Base-by-base conservation (phyloP, 306 rosid genomes). In the Vigna unguiculata region DNA sequence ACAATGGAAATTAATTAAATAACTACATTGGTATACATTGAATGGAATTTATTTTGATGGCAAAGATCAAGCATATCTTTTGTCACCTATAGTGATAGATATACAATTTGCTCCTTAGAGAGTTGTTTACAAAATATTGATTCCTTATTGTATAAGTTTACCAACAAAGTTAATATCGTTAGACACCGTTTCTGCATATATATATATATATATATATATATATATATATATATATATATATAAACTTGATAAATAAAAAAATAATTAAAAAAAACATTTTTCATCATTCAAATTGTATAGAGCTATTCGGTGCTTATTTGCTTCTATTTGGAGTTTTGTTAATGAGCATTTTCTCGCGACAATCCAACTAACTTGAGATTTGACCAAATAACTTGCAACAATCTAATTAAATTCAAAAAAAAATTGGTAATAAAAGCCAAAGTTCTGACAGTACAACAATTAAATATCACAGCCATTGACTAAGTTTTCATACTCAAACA, bases 391-490 rank as follows among this genome's bases (percentile, higher is more conserved):
- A 46, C 46, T 76, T 17, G 55, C 30, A 60, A 40, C 30, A 63
- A 25, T 71, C 66, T 57, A 24, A 46, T 72, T 32, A 70, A 70
- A 55, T 36, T 4, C 36, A 66, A 55, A 55, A 10, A 24, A 6
- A n/a, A 61, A 65, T 47, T 14, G 40, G 67, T 57, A 60, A 61
- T 52, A 62, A 69, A 72, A 30, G 49, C 8, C n/a, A 72, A 19
- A 28, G 58, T 82, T 72, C 52, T 48, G 57, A 60, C 14, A 71
- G 61, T 7, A 67, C 70, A 72, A 59, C 28, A 41, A 28, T 22
- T 14, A 40, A 72, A 47, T 51, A 47, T 66, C 79, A 82, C 63
- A 66, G 51, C 9, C 43, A 65, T 71, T 32, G 57, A 77, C 70
- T 3, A 20, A 77, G 82, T 78, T 78, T 78, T 69, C 78, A 17